A percentile compares a stretch with the other conserved stretches of the same genome.
Conservation (phyloP, 1,284 basidiomycete genomes). For the Tetrapyrgos nigripes region DNA sequence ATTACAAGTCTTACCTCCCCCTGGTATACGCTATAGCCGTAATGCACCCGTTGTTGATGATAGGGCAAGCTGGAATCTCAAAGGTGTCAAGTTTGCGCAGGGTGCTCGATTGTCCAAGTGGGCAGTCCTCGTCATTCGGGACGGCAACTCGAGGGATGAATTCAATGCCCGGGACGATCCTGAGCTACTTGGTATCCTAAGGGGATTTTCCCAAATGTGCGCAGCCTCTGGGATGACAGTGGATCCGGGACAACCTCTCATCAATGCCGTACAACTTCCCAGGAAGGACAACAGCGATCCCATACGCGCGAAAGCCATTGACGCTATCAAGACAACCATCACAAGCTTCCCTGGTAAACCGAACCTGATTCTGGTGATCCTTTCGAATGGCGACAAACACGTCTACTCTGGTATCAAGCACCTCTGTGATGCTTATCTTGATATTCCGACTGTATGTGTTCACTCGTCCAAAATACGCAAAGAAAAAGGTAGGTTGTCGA, state of each 20-base stretch:
- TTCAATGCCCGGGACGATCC: conserved; percentile 54
- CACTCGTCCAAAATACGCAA: conserved; percentile 68
- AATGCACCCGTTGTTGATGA: conserved; percentile 56
- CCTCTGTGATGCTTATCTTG: conserved; percentile 69
- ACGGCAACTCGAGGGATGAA: conserved; percentile 55
- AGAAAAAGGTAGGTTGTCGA: conserved; percentile 59
- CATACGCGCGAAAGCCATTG: conserved; percentile 51
- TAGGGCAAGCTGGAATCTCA: conserved; percentile 76
- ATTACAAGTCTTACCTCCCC: conserved; percentile 53
- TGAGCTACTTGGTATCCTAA: conserved; percentile 48
- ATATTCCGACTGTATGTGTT: conserved; percentile 73
- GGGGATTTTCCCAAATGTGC: conserved; percentile 64
- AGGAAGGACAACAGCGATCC: conserved; percentile 52
- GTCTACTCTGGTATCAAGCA: conserved; percentile 77
- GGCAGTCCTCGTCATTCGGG: conserved; percentile 69
- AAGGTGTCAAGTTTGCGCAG: conserved; percentile 62
- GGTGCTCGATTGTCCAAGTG: conserved; percentile 61
- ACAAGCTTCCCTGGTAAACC: conserved; percentile 33
- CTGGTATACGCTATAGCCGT: conserved; percentile 60
- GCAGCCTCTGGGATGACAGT: conserved; percentile 65
- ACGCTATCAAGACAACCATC: conserved; percentile 37
- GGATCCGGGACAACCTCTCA: conserved; percentile 34
- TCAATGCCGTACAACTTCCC: conserved; percentile 50
- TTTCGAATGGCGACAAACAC: conserved; percentile 71
- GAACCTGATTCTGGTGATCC: conserved; percentile 56